A percentile compares a stretch with the other conserved stretches of the same genome.
Conservation (phyloP, 257 asterid genomes). For the Rehmannia glutinosa region DNA sequence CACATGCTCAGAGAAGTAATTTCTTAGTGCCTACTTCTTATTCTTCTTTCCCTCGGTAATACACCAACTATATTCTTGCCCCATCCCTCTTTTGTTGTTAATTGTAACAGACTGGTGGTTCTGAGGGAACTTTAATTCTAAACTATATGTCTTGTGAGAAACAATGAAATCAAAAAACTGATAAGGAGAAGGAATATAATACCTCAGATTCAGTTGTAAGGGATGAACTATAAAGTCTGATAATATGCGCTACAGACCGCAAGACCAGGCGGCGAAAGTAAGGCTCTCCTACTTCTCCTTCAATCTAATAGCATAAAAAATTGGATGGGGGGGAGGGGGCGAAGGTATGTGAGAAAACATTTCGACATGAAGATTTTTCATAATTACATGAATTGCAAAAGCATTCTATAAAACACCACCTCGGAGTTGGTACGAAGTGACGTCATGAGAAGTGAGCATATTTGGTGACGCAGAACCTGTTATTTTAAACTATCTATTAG, state of each 20-base stretch:
- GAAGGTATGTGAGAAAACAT: conserved; percentile 2
- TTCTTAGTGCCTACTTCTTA: background rate
- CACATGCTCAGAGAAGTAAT: too few relatives aligned
- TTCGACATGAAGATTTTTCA: conserved; percentile 6
- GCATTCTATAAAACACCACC: conserved; percentile 40
- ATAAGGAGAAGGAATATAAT: conserved; percentile 9
- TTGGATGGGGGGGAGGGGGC: background rate
- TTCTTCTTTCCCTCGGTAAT: conserved; percentile 2
- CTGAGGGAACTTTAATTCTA: conserved; percentile 1
- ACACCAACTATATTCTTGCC: background rate
- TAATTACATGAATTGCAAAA: conserved; percentile 4
- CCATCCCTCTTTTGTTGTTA: background rate
- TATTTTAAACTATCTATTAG: conserved; percentile 30
- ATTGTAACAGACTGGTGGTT: conserved; percentile 1
- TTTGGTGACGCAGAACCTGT: conserved; percentile 85
- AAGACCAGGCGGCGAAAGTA: conserved; percentile 89
- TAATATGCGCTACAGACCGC: conserved; percentile 92
- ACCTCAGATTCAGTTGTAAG: conserved; percentile 97
- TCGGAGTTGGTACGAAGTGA: conserved; percentile 96
- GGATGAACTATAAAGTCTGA: conserved; percentile 92
- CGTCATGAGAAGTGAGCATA: conserved; percentile 98
- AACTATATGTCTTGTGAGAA: background rate
- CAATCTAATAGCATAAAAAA: conserved; percentile 49
- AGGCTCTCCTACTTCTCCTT: conserved; percentile 97
- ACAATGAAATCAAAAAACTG: background rate